Evolutionary conservation across 768 basidiomycete species (phyloP), one percentile per base, ranked within the genome.

Genomic region (Termitomyces sp.): DNA sequence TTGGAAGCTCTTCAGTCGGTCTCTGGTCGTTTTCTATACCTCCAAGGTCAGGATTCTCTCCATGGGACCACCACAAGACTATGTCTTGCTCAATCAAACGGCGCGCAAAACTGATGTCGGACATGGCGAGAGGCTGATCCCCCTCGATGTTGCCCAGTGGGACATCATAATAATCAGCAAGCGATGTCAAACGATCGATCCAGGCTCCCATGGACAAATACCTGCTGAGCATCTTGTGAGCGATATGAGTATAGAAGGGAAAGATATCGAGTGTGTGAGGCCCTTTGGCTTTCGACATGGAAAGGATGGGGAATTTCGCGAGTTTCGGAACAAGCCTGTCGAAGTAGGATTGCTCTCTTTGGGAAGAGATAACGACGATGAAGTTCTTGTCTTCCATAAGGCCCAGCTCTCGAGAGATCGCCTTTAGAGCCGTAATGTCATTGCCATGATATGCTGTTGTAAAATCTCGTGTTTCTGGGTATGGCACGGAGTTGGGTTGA

Each of bases 51-150:
- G 97, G 95, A 20, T 83, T 82, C 33, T 92, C 86, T 4, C 88
- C 84, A 2, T 89, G 81, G 9, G 97, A 96, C 97, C 97, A 99
- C 97, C 97, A 99, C 3, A 99, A 77, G 3, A 98, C 78, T 67
- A 92, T 86, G 66, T 98, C 97, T 62, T 98, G 93, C 49, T 88
- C 86, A 33, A 88, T 76, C 55, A 98, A 74, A 44, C 91, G 85
- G 6, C 96, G 86, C 2, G 97, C 92, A 65, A 98, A 97, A 63
- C 85, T 89, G 63, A 99, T 79, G 65, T 99, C 97, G 1, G 94
- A 85, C 50, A 96, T 76, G 65, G 89, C 80, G n/a, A 98, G 76
- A 1, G 93, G 88, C 46, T 91, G 87, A 66, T 99, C 97, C 4
- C 89, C 87, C 44, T 95, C 93, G 41, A 98, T 81, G 68, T 99